Evolutionary conservation across 78 protist genomes (phyloP).

Genomic region (Speleostelium caveatum): DNA sequence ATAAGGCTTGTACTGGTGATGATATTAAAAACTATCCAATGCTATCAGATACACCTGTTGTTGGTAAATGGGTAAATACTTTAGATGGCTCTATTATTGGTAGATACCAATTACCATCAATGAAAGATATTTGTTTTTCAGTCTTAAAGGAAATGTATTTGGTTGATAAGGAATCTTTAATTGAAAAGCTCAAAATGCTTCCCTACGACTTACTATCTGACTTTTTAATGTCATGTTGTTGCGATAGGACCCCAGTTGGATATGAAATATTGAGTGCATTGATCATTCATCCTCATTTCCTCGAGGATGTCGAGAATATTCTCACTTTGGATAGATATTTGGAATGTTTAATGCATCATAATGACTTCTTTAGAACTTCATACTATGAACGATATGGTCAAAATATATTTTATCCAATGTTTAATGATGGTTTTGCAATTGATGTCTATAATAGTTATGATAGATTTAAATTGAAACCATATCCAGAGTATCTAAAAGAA

Average conservation of each 20-base stretch:
- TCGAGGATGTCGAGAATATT: not conserved
- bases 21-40: not conserved
- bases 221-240: not conserved
- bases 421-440: not conserved
- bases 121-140: constrained; percentile 14
- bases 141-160: constrained; percentile 7
- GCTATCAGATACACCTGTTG: not conserved
- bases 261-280: not conserved
- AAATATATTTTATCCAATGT: not conserved
- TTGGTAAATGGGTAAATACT: not conserved
- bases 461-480: constrained; percentile 9
- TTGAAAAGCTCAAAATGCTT: not conserved
- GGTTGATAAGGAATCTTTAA: not conserved
- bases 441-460: constrained; percentile 32
- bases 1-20: not conserved
- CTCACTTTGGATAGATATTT: not conserved
- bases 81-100: not conserved
- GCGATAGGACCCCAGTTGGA: constrained; percentile 6
- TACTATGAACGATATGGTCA: not conserved
- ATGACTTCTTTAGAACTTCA: not conserved
- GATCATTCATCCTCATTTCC: not conserved
- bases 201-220: not conserved
- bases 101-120: constrained; percentile 5
- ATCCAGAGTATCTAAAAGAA: not conserved
- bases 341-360: not conserved